Conservation (phyloP, 495 filamentous ascomycete genomes). For the Xylaria bambusicola region DNA sequence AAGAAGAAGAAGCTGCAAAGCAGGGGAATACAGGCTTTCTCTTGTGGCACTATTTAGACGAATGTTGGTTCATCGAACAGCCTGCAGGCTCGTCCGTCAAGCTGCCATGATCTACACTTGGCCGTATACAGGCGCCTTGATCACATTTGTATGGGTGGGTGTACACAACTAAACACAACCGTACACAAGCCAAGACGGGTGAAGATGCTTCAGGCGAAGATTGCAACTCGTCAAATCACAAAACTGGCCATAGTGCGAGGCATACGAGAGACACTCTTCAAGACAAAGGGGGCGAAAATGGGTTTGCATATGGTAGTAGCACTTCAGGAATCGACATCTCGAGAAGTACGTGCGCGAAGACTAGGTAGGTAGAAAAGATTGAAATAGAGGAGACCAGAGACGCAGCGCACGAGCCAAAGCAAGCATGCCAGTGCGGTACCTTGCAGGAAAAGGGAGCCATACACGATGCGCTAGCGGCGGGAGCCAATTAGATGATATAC, state of each 20-base stretch:
- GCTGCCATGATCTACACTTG: background rate
- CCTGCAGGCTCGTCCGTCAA: background rate
- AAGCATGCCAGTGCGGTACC: slow-evolving; percentile 24
- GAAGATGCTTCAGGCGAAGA: slow-evolving; percentile 2
- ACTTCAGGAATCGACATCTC: no score
- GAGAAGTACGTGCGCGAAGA: background rate
- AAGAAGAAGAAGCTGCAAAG: background rate
- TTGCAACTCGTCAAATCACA: background rate
- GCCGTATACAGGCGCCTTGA: background rate
- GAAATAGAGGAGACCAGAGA: slow-evolving; percentile 15
- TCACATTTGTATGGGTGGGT: background rate
- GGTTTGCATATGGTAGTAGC: no score
- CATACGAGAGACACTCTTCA: no score
- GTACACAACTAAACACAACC: background rate
- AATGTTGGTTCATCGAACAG: background rate
- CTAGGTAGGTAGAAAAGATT: background rate
- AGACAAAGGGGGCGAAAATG: no score
- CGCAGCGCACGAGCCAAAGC: slow-evolving; percentile 11
- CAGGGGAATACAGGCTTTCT: no score
- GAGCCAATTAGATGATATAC: background rate
- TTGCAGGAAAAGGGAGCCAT: slow-evolving; percentile 23
- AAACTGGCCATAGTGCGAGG: background rate
- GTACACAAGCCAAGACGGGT: background rate
- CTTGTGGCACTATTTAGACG: no score
- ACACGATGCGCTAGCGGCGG: background rate